Conservation (phyloP, 2,329 filamentous ascomycete genomes). For the Venturia oleaginea region DNA sequence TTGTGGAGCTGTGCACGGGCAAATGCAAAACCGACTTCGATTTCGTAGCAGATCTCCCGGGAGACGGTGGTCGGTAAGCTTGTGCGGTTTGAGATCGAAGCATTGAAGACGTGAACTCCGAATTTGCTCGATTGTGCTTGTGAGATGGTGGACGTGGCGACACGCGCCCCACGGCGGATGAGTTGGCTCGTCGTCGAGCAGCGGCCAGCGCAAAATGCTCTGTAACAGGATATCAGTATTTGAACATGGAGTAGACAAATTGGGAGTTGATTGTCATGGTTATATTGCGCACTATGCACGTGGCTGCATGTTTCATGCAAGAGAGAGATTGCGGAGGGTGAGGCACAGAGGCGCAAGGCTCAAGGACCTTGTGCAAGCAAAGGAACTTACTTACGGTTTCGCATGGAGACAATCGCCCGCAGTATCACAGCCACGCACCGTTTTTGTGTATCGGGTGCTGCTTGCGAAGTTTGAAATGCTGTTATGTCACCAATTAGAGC, state of each 20-base stretch:
- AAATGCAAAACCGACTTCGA: slow-evolving; percentile 11
- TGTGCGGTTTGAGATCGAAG: neutral
- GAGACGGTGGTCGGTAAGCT: slow-evolving; percentile 19
- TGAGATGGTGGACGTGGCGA: slow-evolving; percentile 28
- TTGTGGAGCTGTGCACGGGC: neutral
- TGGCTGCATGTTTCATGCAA: slow-evolving; percentile 4
- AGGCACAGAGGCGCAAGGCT: neutral
- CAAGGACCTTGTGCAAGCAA: neutral
- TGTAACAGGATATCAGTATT: neutral
- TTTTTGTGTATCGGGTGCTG: slow-evolving; percentile 62
- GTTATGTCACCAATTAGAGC: slow-evolving; percentile 54
- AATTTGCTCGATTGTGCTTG: slow-evolving; percentile 39
- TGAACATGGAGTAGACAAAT: neutral
- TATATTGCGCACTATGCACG: neutral
- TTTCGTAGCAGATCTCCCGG: slow-evolving; percentile 9
- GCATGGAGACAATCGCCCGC: slow-evolving; percentile 58
- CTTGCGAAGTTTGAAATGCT: slow-evolving; percentile 63
- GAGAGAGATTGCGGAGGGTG: slow-evolving; percentile 5
- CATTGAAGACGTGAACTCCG: slow-evolving; percentile 26
- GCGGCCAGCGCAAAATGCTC: slow-evolving; percentile 17
- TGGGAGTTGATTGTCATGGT: neutral
- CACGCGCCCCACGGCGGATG: slow-evolving; percentile 33
- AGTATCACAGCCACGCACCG: slow-evolving; percentile 69
- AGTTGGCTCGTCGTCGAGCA: slow-evolving; percentile 35
- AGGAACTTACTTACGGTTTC: slow-evolving; percentile 21